A percentile compares a stretch with the other conserved stretches of the same genome.
Conservation (phyloP, 805 yeast genomes). For the Pichia cabralensis region DNA sequence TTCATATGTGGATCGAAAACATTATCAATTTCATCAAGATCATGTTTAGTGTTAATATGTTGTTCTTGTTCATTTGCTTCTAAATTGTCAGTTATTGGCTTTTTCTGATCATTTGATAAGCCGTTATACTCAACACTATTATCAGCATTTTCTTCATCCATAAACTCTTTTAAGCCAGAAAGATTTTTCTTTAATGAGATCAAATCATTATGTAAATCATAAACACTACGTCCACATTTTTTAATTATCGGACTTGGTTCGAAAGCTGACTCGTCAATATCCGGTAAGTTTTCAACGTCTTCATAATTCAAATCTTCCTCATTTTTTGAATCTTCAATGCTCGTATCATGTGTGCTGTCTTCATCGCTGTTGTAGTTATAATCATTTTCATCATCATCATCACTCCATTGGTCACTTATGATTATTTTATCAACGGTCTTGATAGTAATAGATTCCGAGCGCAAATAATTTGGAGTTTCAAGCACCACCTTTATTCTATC, state of each 20-base stretch:
- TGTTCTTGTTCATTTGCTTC: slow-evolving; percentile 14
- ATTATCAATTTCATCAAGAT: slow-evolving; percentile 2
- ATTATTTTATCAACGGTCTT: too few relatives aligned
- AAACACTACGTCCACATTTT: slow-evolving; percentile 6
- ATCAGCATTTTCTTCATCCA: not conserved
- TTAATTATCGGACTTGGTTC: slow-evolving; percentile 10
- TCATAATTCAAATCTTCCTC: not conserved
- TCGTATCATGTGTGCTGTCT: too few relatives aligned
- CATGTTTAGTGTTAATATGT: not conserved
- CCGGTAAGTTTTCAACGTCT: too few relatives aligned
- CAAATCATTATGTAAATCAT: slow-evolving; percentile 7
- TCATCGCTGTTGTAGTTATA: too few relatives aligned
- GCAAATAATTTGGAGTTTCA: too few relatives aligned
- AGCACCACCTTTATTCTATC: too few relatives aligned
- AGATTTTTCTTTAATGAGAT: slow-evolving; percentile 6
- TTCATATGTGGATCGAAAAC: slow-evolving; percentile 7
- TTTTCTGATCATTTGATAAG: not conserved
- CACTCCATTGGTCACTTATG: too few relatives aligned
- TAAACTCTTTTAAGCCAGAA: slow-evolving; percentile 3
- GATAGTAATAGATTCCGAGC: too few relatives aligned
- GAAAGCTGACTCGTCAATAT: not conserved
- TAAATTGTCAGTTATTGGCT: too few relatives aligned
- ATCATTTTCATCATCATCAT: too few relatives aligned
- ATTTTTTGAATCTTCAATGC: not conserved
- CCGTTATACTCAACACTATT: slow-evolving; percentile 5